These are phyloP conservation scores for Bryum argenteum DNA, from an alignment of 225 moss, liverwort and hornwort genomes.

Conservation along the genomic window DNA sequence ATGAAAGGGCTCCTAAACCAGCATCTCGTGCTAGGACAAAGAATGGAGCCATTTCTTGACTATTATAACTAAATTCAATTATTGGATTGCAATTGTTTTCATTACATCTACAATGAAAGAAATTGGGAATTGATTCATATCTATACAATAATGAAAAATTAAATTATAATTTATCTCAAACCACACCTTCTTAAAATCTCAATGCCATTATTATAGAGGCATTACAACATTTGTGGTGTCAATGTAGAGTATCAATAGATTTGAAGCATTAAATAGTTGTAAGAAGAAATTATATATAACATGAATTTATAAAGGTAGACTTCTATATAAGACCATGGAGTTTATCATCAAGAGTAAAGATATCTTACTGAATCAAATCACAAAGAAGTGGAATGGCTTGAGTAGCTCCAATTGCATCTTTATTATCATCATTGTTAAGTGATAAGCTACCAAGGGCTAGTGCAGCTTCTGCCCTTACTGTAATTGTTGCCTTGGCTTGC, in stretches of 20 bases:
- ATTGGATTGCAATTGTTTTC: constrained; percentile 42
- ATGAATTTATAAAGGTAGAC: too few species aligned
- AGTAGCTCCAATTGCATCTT: constrained; percentile 58
- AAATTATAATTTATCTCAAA: neutral
- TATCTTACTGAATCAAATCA: constrained; percentile 72
- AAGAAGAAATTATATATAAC: too few species aligned
- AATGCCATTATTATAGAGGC: accelerated
- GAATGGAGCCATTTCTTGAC: constrained; percentile 73
- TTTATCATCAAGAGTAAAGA: neutral
- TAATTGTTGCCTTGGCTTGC: constrained; percentile 72
- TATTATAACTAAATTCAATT: constrained; percentile 38
- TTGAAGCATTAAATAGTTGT: too few species aligned
- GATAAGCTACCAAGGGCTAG: constrained; percentile 76
- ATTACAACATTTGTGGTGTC: too few species aligned
- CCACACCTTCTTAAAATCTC: accelerated
- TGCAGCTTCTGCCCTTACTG: constrained; percentile 71
- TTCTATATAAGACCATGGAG: neutral
- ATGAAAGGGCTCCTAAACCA: constrained; percentile 69
- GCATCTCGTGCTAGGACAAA: constrained; percentile 67
- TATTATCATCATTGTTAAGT: constrained; percentile 65
- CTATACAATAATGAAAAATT: neutral
- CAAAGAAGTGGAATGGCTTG: constrained; percentile 80
- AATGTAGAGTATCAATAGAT: too few species aligned
- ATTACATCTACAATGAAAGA: constrained; percentile 45
- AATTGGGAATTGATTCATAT: neutral